Base-by-base conservation (phyloP, 768 basidiomycete genomes). In the Xanthoconium stramineum region DNA sequence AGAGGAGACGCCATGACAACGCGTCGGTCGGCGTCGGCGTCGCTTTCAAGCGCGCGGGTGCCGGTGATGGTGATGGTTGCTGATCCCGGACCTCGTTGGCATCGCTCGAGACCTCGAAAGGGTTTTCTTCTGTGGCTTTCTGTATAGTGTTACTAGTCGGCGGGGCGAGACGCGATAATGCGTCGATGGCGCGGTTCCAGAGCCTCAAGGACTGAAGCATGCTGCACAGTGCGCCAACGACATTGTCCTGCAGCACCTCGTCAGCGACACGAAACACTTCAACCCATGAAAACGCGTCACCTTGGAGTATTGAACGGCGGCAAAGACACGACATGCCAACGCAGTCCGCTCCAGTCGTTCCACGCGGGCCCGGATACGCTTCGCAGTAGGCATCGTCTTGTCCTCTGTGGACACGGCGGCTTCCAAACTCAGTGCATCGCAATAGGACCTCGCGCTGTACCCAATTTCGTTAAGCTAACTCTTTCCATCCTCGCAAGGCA, bases 161-260 rank as follows among this genome's bases (percentile, higher is more conserved):
- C 17, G 80, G 80, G n/a, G 71, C 75, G 6, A 91, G 75, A 32
- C 89, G 84, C 7, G 81, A 70, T 0, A 92, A 67, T 0, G 81
- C 80, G 20, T 91, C 91, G 14, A 84, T 72, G 5, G 92, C 91
- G 29, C 89, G 83, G 66, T 89, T 90, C 84, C 87, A 92, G 2
- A 94, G 72, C 17, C 91, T 83, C 48, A 93, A 76, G 0, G 88
- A 82, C 59, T 89, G 88, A 13, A 89, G 73, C 58, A 87, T 73
- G 19, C 79, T 79, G 44, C 80, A 75, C 15, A 92, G 64, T 3
- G 85, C 80, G 6, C 76, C 72, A 0, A 80, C 73, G 0, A 81
- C 72, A 46, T 93, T 83, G 30, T 17, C 6, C 28, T 19, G 43
- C 14, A 52, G 45, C 44, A 86, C 83, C 89, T 94, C 56, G 0